Percentiles rank a stretch among this genome's conserved stretches.
Evolutionary conservation across 2,329 filamentous ascomycete genomes (phyloP).

Genomic region (Fusarium praegraminearum): DNA sequence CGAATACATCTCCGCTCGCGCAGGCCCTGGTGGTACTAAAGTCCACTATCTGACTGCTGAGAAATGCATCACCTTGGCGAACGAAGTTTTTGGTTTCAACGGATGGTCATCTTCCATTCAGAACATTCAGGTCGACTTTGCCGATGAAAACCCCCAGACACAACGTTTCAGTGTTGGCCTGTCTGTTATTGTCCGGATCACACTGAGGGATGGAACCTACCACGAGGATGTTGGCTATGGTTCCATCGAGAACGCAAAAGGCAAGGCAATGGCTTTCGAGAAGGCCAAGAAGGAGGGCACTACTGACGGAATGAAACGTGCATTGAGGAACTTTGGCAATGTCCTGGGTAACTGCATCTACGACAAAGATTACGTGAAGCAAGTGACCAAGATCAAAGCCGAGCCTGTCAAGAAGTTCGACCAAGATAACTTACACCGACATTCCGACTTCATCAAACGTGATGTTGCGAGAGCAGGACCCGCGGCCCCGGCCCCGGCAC

Average conservation of each 20-base stretch:
- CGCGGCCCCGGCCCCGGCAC: constrained; percentile 10
- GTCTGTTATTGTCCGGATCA: constrained; percentile 91
- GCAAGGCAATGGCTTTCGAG: constrained; percentile 95
- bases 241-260: constrained; percentile 94
- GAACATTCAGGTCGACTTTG: constrained; percentile 94
- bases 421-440: constrained; percentile 82
- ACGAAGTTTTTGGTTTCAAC: constrained; percentile 97
- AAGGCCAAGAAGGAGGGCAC: constrained; percentile 99
- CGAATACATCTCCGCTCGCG: constrained; percentile 90
- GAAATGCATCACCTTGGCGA: constrained; percentile 94
- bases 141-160: constrained; percentile 84
- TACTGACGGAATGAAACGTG: constrained; percentile 91
- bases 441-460: constrained; percentile 78
- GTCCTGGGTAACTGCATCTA: constrained; percentile 98
- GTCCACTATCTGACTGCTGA: constrained; percentile 96
- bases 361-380: constrained; percentile 91
- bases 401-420: constrained; percentile 79
- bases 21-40: constrained; percentile 84
- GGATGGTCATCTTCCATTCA: constrained; percentile 98
- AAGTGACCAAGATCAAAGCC: constrained; percentile 90
- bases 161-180: constrained; percentile 86
- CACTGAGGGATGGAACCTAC: constrained; percentile 91
- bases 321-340: constrained; percentile 92
- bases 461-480: constrained; percentile 54
- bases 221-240: constrained; percentile 99